Base-by-base conservation (phyloP, 2,329 filamentous ascomycete species). In the Hortaea werneckii region DNA sequence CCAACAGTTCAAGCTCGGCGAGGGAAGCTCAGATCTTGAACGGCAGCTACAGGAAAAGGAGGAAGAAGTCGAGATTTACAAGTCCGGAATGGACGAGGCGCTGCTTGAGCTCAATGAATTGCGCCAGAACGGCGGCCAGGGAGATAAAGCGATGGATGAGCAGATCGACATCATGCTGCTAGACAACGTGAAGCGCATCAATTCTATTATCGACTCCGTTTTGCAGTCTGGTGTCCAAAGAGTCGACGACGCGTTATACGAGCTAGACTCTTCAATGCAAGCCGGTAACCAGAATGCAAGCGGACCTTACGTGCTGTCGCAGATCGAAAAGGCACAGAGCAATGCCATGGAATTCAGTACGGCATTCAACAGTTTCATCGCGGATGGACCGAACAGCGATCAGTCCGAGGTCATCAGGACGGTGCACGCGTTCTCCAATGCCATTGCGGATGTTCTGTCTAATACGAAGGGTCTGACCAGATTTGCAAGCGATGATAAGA, bases 281-380 rank as follows among this genome's bases (percentile, higher is more conserved):
- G 92, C 90, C 37, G 92, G 92, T 66, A 98, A 98, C 70, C 92
- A 96, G 69, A 98, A 94, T 60, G 92, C 92, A 1, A 94, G 89
- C 37, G 88, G 92, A 10, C 80, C 90, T 1, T 96, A 94, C 62
- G 89, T 98, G 9, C 75, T 98, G 42, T 96, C 90, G 1, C 90
- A 96, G 65, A 89, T 96, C 48, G 92, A 98, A 64, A 98, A 96
- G 72, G 89, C 92, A 0, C 92, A 89, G 6, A 81, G 88, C 7
- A 94, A 82, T 53, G 87, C 92, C 9, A 96, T 94, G 67, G 92
- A 98, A 63, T 98, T 98, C 67, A 92, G 90, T 1, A 96, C 90
- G 0, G 83, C 92, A 0, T 98, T 96, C 75, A 98, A 95, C 72
- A 94, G 94, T 67, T 96, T 94, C 66, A 94, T 98, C 58, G 92